Evolutionary conservation across 208 protist genomes (phyloP).

Genomic region (Trypanosoma caninum): DNA sequence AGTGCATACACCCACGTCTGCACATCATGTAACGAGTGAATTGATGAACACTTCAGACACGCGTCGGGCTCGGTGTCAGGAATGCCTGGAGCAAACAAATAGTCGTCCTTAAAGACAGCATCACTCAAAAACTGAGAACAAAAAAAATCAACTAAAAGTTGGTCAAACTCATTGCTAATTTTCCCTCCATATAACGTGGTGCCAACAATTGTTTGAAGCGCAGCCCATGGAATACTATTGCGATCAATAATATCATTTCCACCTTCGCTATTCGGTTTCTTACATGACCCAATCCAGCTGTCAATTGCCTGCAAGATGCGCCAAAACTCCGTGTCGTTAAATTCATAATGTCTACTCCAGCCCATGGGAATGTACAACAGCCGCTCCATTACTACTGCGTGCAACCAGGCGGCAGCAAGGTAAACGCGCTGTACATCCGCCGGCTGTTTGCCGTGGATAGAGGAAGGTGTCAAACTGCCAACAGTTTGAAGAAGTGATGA

Average conservation of each 20-base stretch:
- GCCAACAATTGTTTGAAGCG: slow-evolving; percentile 91
- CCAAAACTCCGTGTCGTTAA: slow-evolving; percentile 96
- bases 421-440: slow-evolving; percentile 94
- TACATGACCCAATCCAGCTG: slow-evolving; percentile 75
- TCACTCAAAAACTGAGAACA: slow-evolving; percentile 81
- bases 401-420: slow-evolving; percentile 96
- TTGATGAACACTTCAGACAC: slow-evolving; percentile 30
- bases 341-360: slow-evolving; percentile 98
- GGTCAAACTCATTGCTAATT: slow-evolving; percentile 97
- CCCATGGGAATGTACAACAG: slow-evolving; percentile 96
- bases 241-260: slow-evolving; percentile 25
- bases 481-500: slow-evolving; percentile 38
- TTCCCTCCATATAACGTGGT: slow-evolving; percentile 96
- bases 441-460: neutral
- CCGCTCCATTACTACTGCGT: slow-evolving; percentile 96
- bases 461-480: slow-evolving; percentile 10
- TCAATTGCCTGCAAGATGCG: slow-evolving; percentile 92
- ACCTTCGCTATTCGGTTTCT: slow-evolving; percentile 23
- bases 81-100: slow-evolving; percentile 29
- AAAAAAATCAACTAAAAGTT: slow-evolving; percentile 92
- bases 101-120: slow-evolving; percentile 56
- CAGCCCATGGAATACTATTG: slow-evolving; percentile 93
- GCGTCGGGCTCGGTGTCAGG: slow-evolving; percentile 14
- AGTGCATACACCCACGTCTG: slow-evolving; percentile 85
- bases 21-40: slow-evolving; percentile 62